Percentiles rank a stretch among this genome's conserved stretches.
phyloP scores from a whole-genome alignment of 1,284 basidiomycete genomes.

The Schizophyllum commune region DNA sequence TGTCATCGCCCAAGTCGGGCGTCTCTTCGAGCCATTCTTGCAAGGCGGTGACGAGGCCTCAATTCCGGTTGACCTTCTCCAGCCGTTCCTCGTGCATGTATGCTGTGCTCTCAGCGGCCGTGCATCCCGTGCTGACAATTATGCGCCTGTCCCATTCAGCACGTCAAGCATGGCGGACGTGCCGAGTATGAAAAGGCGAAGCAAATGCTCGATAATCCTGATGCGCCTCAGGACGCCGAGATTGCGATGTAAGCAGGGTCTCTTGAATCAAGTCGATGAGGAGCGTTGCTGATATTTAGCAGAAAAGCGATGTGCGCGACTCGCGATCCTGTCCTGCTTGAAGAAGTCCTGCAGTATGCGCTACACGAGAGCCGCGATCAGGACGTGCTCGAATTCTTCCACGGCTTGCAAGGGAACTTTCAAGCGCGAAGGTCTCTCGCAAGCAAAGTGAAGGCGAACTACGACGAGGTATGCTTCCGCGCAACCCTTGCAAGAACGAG shows the following conservation, averaged over 20 bases:
- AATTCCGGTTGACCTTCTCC: conserved; percentile 74
- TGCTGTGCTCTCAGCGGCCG: conserved; percentile 13
- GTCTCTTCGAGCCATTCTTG: conserved; percentile 69
- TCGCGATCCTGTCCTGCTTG: conserved; percentile 37
- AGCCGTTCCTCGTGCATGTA: conserved; percentile 44
- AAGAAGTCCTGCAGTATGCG: conserved; percentile 55
- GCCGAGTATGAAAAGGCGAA: conserved; percentile 75
- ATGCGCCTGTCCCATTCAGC: conserved; percentile 29
- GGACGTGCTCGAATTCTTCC: conserved; percentile 54
- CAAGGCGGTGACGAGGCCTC: conserved; percentile 69
- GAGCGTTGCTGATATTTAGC: neutral
- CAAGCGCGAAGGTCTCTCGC: conserved; percentile 33
- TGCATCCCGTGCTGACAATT: too few species aligned
- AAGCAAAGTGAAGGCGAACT: conserved; percentile 43
- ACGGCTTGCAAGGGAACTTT: conserved; percentile 36
- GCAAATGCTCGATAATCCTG: conserved; percentile 63
- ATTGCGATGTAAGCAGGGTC: conserved; percentile 54
- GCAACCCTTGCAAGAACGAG: neutral
- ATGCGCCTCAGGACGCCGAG: conserved; percentile 63
- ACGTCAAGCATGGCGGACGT: conserved; percentile 68
- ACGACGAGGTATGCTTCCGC: conserved; percentile 42
- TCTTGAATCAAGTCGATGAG: neutral
- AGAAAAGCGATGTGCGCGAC: conserved; percentile 38
- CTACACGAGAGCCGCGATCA: conserved; percentile 52
- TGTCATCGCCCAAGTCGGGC: conserved; percentile 66